Evolutionary conservation across 129 eudicot genomes (phyloP).

Genomic region (Pseudognaphalium luteoalbum): DNA sequence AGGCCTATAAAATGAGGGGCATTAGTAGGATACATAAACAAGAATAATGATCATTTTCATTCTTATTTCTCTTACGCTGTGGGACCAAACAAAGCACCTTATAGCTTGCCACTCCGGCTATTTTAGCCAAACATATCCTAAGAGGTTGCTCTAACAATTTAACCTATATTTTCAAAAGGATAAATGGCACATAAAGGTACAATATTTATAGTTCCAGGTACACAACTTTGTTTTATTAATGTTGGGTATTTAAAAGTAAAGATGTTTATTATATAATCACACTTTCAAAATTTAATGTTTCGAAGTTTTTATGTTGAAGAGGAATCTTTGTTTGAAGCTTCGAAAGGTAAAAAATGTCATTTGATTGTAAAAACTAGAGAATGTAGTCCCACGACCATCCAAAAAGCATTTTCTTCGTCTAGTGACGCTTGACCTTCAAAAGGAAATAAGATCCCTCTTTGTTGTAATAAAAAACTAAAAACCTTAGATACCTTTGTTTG

Average conservation of each 20-base stretch:
- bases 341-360: too few species aligned
- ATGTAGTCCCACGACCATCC: too few species aligned
- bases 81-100: not conserved
- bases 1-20: constrained; percentile 44
- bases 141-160: not conserved
- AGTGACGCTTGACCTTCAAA: not conserved
- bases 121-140: not conserved
- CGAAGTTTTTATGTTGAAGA: too few species aligned
- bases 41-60: constrained; percentile 37
- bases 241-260: too few species aligned
- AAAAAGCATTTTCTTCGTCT: too few species aligned
- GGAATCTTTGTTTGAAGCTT: too few species aligned
- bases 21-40: constrained; percentile 8
- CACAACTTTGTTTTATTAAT: too few species aligned
- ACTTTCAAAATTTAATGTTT: too few species aligned
- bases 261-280: too few species aligned
- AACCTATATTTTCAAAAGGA: not conserved
- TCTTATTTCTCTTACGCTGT: not conserved
- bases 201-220: too few species aligned
- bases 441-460: not conserved
- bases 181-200: not conserved
- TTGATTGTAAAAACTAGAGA: too few species aligned
- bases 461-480: not conserved
- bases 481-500: not conserved
- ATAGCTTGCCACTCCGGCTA: not conserved